Base-by-base conservation (phyloP, 371 early-diverging fungal genomes). In the Rhizopus delemar region DNA sequence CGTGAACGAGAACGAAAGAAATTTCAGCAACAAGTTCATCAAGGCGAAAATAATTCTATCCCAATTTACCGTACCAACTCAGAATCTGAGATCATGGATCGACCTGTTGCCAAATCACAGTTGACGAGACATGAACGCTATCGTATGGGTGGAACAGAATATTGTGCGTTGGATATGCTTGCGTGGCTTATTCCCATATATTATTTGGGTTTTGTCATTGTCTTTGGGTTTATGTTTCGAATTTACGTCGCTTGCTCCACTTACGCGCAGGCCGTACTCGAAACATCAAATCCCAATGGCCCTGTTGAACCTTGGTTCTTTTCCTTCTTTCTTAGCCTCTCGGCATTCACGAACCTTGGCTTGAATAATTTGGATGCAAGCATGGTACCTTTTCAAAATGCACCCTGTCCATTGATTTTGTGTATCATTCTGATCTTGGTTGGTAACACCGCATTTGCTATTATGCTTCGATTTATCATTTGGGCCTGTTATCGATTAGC, bases 401-500 rank as follows among this genome's bases (percentile, higher is more conserved):
- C 75, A 2, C 75, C 77, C 2, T 56, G 70, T 28, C 76, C 73
- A 34, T 51, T 80, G 8, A 60, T 80, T 7, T n/a, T 73, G 5
- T 12, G 69, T 33, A 65, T 69, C 9, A 60, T 75, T 33, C 41
- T 76, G 22, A 77, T 80, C 35, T 34, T 77, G 45, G 57, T 68
- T 0, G 80, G 80, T 22, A 80, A 80, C 35, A 80, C 80, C 0
- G 77, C 74, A 0, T 80, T 66, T 65, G 77, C 80, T 1, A 70
- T 80, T 31, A 39, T 77, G 32, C 36, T 80, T 3, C 65, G 80
- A 8, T 73, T 75, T 12, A 68, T 74, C 9, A 74, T 80, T 41
- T 80, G 80, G 80, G 8, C 16, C 5, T 51, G 70, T 8, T 77
- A 65, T 52, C 51, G 52, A 3, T 22, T 63, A 3, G 75, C 77